Percentiles rank a stretch among this genome's conserved stretches.
These are phyloP conservation scores for Ramalina intermedia DNA, from an alignment of 495 filamentous ascomycete species.

Conservation along the genomic window DNA sequence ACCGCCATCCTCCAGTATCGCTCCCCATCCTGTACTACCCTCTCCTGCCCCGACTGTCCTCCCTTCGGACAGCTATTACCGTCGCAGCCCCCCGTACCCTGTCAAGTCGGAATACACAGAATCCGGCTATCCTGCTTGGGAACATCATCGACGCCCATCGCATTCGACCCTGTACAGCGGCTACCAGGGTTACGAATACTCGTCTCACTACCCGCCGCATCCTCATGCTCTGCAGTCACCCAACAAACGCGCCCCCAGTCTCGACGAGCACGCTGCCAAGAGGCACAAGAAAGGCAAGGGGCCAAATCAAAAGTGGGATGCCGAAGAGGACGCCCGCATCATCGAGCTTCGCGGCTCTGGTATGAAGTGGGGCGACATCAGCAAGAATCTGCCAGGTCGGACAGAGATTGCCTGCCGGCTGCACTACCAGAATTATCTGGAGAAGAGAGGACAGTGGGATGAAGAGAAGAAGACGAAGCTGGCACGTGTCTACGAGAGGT, in stretches of 20 bases:
- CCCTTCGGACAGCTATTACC: background rate
- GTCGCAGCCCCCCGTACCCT: background rate
- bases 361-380: slow-evolving; percentile 99
- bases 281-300: slow-evolving; percentile 41
- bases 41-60: background rate
- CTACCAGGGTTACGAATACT: background rate
- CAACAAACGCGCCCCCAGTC: slow-evolving; percentile 11
- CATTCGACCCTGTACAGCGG: background rate
- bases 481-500: slow-evolving; percentile 91
- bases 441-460: slow-evolving; percentile 81
- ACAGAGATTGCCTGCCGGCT: slow-evolving; percentile 87
- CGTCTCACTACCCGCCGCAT: background rate
- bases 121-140: background rate
- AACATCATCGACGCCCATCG: background rate
- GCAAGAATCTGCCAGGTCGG: slow-evolving; percentile 71
- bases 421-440: slow-evolving; percentile 95
- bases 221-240: background rate
- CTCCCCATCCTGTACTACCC: background rate
- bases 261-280: slow-evolving; percentile 41
- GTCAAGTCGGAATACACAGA: background rate
- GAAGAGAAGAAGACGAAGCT: slow-evolving; percentile 96
- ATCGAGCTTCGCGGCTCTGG: slow-evolving; percentile 75
- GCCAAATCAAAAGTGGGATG: slow-evolving; percentile 66
- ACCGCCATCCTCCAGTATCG: background rate
- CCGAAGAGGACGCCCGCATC: slow-evolving; percentile 78